Percentiles rank a stretch among this genome's conserved stretches.
These are phyloP conservation scores for Aspergillus clavatus DNA, from an alignment of 2,329 filamentous ascomycete species.

Conservation along the genomic window DNA sequence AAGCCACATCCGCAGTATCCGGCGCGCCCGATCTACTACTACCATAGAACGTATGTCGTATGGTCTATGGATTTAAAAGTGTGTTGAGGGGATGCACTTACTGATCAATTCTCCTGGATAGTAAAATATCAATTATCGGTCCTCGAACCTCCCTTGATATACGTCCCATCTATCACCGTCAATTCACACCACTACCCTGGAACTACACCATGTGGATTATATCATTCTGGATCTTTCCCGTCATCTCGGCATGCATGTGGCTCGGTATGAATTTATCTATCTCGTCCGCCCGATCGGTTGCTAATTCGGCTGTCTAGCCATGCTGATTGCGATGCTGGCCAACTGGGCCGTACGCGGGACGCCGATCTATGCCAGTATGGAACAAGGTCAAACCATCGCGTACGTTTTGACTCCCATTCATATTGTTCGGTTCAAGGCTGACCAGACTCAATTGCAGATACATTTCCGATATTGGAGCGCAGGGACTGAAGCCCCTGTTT, in stretches of 20 bases:
- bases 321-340: constrained; percentile 57
- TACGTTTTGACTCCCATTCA: constrained; percentile 36
- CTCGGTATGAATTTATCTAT: constrained; percentile 35
- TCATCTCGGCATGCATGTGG: constrained; percentile 56
- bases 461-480: constrained; percentile 55
- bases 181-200: too few relatives aligned
- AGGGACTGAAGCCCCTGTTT: constrained; percentile 57
- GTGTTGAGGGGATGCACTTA: constrained; percentile 2
- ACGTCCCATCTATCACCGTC: too few relatives aligned
- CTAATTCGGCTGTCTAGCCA: constrained; percentile 38
- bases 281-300: not conserved
- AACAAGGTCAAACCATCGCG: constrained; percentile 49
- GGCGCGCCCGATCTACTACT: constrained; percentile 1
- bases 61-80: constrained; percentile 6
- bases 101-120: not conserved
- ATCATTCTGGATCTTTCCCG: constrained; percentile 52
- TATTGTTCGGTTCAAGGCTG: not conserved
- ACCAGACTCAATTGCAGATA: constrained; percentile 30
- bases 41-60: too few relatives aligned
- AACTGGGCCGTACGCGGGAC: constrained; percentile 50
- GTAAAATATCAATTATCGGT: not conserved
- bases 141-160: too few relatives aligned
- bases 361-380: constrained; percentile 52
- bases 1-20: constrained; percentile 12
- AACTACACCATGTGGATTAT: constrained; percentile 39